Conservation (phyloP, 202 grass and related monocot genomes). For the Panicum virgatum region DNA sequence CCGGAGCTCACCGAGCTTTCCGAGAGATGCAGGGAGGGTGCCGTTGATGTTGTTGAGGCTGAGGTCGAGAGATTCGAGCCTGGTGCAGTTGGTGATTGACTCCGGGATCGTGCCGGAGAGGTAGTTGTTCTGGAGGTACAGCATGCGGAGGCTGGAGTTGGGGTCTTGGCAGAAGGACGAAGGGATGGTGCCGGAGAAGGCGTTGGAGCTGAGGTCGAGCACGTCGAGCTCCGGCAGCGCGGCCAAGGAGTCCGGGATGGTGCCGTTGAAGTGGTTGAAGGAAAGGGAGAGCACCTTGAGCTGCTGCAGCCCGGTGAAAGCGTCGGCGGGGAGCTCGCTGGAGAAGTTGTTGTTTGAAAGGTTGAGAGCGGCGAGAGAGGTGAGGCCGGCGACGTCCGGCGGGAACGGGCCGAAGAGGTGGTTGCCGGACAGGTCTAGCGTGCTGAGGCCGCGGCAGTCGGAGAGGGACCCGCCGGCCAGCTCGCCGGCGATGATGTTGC, state of each 20-base stretch:
- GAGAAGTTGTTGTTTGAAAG: constrained; percentile 97
- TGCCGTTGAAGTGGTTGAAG: constrained; percentile 82
- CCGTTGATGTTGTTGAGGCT: constrained; percentile 82
- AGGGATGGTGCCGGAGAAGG: constrained; percentile 72
- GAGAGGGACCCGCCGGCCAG: constrained; percentile 47
- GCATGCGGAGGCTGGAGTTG: constrained; percentile 52
- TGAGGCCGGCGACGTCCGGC: constrained; percentile 52
- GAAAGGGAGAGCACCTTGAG: constrained; percentile 65
- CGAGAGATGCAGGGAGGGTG: constrained; percentile 63
- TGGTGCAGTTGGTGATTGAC: constrained; percentile 70
- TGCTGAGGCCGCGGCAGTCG: constrained; percentile 46
- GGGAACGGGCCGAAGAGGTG: constrained; percentile 67
- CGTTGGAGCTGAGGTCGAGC: constrained; percentile 94
- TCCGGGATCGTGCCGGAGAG: constrained; percentile 72
- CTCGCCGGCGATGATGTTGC: constrained; percentile 57
- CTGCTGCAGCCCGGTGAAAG: constrained; percentile 55
- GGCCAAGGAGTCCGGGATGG: constrained; percentile 55
- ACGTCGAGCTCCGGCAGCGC: constrained; percentile 62
- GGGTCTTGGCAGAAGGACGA: constrained; percentile 52
- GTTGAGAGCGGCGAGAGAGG: constrained; percentile 58
- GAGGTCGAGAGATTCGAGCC: constrained; percentile 82
- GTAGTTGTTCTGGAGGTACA: constrained; percentile 96
- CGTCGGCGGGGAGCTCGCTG: constrained; percentile 53
- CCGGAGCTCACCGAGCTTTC: constrained; percentile 53
- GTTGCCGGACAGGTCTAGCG: constrained; percentile 87